Base-by-base conservation (phyloP, 306 rosid species). In the Corylus avellana region DNA sequence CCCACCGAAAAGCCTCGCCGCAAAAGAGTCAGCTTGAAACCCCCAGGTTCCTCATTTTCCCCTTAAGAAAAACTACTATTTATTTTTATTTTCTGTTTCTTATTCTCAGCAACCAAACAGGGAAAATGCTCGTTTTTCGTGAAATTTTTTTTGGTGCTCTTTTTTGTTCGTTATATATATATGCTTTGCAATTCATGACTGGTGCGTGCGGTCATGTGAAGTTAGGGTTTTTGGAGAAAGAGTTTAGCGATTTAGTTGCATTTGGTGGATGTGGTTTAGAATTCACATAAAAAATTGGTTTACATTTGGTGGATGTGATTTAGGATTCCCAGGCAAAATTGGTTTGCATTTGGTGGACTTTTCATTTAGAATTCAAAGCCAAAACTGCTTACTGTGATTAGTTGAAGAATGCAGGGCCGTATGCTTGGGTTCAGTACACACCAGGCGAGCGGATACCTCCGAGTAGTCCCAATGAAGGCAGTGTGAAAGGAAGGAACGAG, bases 401-500 rank as follows among this genome's bases (percentile, higher is more conserved):
- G 13, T 67, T 56, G 27, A 53, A 27, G 22, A 39, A 29, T 86
- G 76, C 84, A 93, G 98, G 97, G 73, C 99, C 98, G 8, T 89
- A 87, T 81, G 91, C 95, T 72, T 89, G 92, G 92, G 93, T 96
- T 84, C 78, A 83, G 75, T 80, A 85, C 79, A 85, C 90, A 51
- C 91, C 92, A 47, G 98, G 97, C 2, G 84, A 93, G 47, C 80
- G 96, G 16, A 88, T 96, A 80, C 89, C 83, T 80, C 91, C 93
- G 14, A 91, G 78, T 78, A 86, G 85, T 56, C 98, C 97, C 46
- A 94, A 96, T 37, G 93, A 91, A 77, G 99, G 98, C 76, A 93
- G 99, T 71, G 88, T 91, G 82, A 93, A 93, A 83, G 82, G 94
- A 81, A 88, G 94, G 88, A 96, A 96, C 42, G 98, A 91, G 85